These are phyloP conservation scores for Acacia confusa DNA, from an alignment of 306 rosid species.

Conservation along the genomic window DNA sequence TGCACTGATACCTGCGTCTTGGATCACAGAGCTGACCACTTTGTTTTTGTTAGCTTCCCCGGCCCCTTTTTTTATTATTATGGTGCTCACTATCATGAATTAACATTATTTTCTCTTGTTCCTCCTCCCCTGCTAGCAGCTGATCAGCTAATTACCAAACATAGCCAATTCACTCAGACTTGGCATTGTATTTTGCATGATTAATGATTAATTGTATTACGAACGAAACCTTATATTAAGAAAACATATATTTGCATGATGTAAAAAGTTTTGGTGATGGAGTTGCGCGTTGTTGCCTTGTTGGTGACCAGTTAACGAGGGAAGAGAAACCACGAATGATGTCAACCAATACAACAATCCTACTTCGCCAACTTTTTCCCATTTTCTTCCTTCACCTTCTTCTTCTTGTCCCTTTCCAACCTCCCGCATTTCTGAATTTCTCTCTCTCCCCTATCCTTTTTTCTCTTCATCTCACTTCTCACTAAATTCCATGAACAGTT, in stretches of 20 bases:
- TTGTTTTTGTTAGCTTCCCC: too few species aligned
- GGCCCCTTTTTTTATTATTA: too few species aligned
- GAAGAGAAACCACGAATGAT: neutral
- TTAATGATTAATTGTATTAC: too few species aligned
- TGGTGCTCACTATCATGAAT: too few species aligned
- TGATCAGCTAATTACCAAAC: too few species aligned
- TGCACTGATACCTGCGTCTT: too few species aligned
- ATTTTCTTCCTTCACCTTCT: neutral
- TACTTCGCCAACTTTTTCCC: neutral
- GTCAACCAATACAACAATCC: conserved; percentile 13
- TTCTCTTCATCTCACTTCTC: neutral
- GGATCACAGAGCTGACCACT: too few species aligned
- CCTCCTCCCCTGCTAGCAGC: too few species aligned
- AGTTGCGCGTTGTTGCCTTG: neutral
- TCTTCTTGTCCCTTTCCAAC: neutral
- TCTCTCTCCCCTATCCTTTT: neutral
- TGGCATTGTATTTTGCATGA: too few species aligned
- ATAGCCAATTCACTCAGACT: too few species aligned
- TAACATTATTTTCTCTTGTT: too few species aligned
- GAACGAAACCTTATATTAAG: too few species aligned
- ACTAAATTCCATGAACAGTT: neutral
- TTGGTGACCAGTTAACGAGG: neutral
- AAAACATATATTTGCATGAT: neutral
- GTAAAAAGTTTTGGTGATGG: neutral
- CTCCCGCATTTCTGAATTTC: neutral